These are phyloP conservation scores for Saprolegnia parasitica DNA, from an alignment of 352 stramenopile species.

Conservation along the genomic window DNA sequence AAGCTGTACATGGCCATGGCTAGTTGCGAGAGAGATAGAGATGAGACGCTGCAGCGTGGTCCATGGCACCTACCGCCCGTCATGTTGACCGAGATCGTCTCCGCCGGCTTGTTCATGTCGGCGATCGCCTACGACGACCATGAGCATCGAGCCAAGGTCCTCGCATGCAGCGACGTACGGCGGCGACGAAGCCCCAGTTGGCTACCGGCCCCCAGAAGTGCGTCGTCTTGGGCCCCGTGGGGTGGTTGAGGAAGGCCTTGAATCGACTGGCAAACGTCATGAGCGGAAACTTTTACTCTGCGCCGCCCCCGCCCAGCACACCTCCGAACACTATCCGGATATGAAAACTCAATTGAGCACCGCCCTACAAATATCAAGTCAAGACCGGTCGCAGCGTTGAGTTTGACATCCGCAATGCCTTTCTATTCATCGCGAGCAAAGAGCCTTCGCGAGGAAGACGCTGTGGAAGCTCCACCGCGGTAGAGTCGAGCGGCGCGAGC, in stretches of 20 bases:
- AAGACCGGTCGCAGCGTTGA: not conserved
- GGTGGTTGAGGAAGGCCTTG: slow-evolving; percentile 70
- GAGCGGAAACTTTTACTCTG: not conserved
- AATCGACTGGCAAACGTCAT: slow-evolving; percentile 43
- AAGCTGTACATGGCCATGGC: slow-evolving; percentile 79
- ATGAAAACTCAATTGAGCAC: slow-evolving; percentile 3
- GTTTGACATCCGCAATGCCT: not conserved
- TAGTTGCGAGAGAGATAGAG: slow-evolving; percentile 30
- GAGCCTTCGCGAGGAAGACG: slow-evolving; percentile 9
- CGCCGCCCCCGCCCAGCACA: not conserved
- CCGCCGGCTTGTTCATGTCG: slow-evolving; percentile 77
- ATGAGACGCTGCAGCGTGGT: not conserved
- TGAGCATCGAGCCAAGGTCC: slow-evolving; percentile 11
- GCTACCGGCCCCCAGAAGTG: slow-evolving; percentile 86
- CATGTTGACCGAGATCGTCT: slow-evolving; percentile 86
- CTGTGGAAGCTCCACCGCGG: not conserved
- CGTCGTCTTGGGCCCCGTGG: slow-evolving; percentile 79
- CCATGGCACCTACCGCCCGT: slow-evolving; percentile 46
- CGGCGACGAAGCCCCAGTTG: slow-evolving; percentile 86
- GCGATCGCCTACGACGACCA: slow-evolving; percentile 53
- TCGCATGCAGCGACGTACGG: slow-evolving; percentile 41
- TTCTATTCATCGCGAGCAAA: not conserved
- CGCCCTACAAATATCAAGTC: not conserved
- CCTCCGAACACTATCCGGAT: slow-evolving; percentile 7
- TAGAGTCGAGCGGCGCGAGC: too few species aligned